Evolutionary conservation across 129 eudicot species (phyloP).

Genomic region (Apium graveolens): DNA sequence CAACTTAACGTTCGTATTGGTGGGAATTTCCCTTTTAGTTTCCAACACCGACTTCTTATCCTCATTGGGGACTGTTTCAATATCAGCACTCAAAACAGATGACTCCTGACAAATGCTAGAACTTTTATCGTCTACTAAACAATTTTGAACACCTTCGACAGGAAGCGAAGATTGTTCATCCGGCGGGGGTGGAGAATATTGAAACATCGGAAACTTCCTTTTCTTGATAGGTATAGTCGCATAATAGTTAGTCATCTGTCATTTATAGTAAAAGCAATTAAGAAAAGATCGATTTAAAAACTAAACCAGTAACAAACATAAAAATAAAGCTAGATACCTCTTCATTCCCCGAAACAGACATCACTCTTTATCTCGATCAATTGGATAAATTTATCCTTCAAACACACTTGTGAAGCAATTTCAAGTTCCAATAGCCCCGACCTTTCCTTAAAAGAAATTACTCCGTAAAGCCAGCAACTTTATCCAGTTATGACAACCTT

Average conservation of each 20-base stretch:
- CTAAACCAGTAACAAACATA: not conserved
- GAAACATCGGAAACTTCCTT: slow-evolving; percentile 28
- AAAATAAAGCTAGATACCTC: slow-evolving; percentile 26
- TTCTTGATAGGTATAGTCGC: slow-evolving; percentile 43
- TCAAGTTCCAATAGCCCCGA: not conserved
- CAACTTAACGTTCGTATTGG: not conserved
- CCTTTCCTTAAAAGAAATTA: not conserved
- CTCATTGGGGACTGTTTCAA: slow-evolving; percentile 12
- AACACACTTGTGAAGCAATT: slow-evolving; percentile 4
- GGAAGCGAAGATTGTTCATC: slow-evolving; percentile 13
- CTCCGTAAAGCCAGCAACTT: not conserved
- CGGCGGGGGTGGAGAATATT: slow-evolving; percentile 25
- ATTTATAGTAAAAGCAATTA: slow-evolving; percentile 7
- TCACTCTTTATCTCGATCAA: slow-evolving; percentile 1
- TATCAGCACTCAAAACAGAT: slow-evolving; percentile 11
- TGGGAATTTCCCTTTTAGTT: slow-evolving; percentile 20
- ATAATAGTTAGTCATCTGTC: slow-evolving; percentile 26
- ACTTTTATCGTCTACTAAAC: slow-evolving; percentile 2
- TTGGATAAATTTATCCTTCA: not conserved
- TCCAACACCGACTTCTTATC: slow-evolving; percentile 5
- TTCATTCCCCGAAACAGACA: slow-evolving; percentile 28
- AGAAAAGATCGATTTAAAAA: not conserved
- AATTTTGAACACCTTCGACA: slow-evolving; percentile 4
- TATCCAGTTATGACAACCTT: not conserved
- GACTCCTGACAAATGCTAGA: slow-evolving; percentile 9